Evolutionary conservation across 2,329 filamentous ascomycete species (phyloP), one percentile per base, ranked within the genome.

Genomic region (Cadophora gregata): DNA sequence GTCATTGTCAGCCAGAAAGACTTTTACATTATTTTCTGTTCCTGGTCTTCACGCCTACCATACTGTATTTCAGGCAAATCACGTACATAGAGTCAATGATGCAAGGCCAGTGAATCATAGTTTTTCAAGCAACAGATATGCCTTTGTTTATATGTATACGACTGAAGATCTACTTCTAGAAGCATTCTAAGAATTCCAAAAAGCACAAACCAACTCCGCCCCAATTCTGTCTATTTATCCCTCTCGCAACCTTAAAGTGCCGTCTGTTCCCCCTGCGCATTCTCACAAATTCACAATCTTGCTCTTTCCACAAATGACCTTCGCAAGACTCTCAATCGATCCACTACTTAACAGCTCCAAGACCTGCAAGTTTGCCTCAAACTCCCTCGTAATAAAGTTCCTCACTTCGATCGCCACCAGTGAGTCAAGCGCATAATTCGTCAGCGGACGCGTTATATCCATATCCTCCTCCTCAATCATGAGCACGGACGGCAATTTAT

Each of bases 261-360:
- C 27, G 38, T 42, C 48, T 25, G 8, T 48, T 14, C 8, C 27
- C 8, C n/a, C 9, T 38, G 1, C 31, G 21, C 6, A 42, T 7
- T 9, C 14, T 19, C 27, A 61, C 45, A 63, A 55, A 16, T 58
- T 59, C 31, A 67, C 65, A 64, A 75, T 51, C 53, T 75, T 75
- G 59, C 72, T 75, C 79, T 84, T 84, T 19, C 77, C 77, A 71
- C 81, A 83, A 42, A 85, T 81, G 0, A 76, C 79, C 76, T 81
- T 82, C 9, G 81, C 80, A 19, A 85, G 73, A 1, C 78, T 82
- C 76, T 82, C 79, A 67, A 85, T 83, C 24, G 79, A 81, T 1
- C 84, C 84, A 70, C 83, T 84, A 6, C 81, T 83, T 45, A 87
- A 75, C 67, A 87, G 74, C 72, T 88, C 85, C 67, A 87, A 74